These are phyloP conservation scores for Pseudoscleropodium purum DNA, from an alignment of 225 moss, liverwort and hornwort genomes.

Conservation along the genomic window DNA sequence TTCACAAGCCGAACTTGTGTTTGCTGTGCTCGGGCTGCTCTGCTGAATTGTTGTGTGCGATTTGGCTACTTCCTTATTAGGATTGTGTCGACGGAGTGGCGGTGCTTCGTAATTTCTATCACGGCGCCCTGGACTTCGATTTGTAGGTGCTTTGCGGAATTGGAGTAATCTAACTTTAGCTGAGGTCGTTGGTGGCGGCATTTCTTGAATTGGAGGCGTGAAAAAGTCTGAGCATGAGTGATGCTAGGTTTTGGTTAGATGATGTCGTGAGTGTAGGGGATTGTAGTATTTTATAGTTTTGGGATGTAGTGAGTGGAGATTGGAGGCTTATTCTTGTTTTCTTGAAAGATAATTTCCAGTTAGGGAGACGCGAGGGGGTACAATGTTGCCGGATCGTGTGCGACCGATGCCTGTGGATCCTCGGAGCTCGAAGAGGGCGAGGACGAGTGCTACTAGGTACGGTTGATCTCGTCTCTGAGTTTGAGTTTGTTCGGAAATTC, in stretches of 20 bases:
- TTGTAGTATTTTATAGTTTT: background rate
- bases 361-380: background rate
- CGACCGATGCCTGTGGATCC: slow-evolving; percentile 40
- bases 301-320: background rate
- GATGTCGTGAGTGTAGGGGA: background rate
- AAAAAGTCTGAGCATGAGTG: background rate
- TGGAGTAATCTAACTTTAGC: background rate
- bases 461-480: background rate
- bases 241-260: background rate
- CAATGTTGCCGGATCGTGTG: slow-evolving; percentile 38
- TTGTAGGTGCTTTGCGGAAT: background rate
- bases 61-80: background rate
- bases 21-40: background rate
- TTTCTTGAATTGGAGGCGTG: background rate
- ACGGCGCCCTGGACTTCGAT: background rate
- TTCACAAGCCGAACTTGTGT: background rate
- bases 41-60: background rate
- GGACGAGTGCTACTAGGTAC: slow-evolving; percentile 46
- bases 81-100: background rate
- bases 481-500: background rate
- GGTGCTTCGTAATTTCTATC: background rate
- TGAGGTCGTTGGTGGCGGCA: background rate
- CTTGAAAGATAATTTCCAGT: background rate
- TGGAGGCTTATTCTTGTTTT: background rate
- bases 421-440: slow-evolving; percentile 39